A percentile compares a stretch with the other conserved stretches of the same genome.
Conservation (phyloP, 2,329 filamentous ascomycete species). For the Aspergillus ruber region DNA sequence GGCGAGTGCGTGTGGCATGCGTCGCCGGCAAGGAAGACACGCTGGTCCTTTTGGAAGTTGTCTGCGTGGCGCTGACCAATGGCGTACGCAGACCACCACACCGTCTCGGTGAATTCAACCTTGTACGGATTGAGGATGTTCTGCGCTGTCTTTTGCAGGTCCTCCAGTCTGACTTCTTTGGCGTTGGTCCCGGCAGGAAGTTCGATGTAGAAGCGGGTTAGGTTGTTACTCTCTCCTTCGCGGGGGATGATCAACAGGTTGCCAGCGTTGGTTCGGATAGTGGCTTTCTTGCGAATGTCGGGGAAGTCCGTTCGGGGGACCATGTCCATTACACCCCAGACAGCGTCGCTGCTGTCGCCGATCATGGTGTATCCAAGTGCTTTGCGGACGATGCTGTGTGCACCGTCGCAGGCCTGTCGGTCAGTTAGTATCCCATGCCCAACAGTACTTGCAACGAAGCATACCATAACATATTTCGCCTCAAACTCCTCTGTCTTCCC, state of each 20-base stretch:
- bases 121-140: slow-evolving; percentile 50
- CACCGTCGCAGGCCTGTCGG: slow-evolving; percentile 43
- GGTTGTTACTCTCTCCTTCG: slow-evolving; percentile 50
- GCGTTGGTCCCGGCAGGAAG: slow-evolving; percentile 46
- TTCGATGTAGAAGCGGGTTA: slow-evolving; percentile 60
- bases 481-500: slow-evolving; percentile 36
- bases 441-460: slow-evolving; percentile 1
- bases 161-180: slow-evolving; percentile 47
- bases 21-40: slow-evolving; percentile 65
- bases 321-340: slow-evolving; percentile 54
- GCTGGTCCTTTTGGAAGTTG: slow-evolving; percentile 58
- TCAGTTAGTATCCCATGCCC: neutral
- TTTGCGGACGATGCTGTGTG: slow-evolving; percentile 37
- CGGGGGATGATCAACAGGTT: slow-evolving; percentile 48
- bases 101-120: slow-evolving; percentile 49
- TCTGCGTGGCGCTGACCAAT: slow-evolving; percentile 66
- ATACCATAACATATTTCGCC: slow-evolving; percentile 46
- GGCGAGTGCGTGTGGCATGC: slow-evolving; percentile 65
- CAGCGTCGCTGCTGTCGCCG: slow-evolving; percentile 51
- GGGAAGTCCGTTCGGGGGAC: slow-evolving; percentile 45
- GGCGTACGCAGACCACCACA: slow-evolving; percentile 67
- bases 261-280: slow-evolving; percentile 41
- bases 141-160: slow-evolving; percentile 48
- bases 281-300: slow-evolving; percentile 46
- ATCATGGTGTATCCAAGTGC: slow-evolving; percentile 48